A percentile compares a stretch with the other conserved stretches of the same genome.
Conservation (phyloP, 1,284 basidiomycete genomes). For the Sporisorium graminicola region DNA sequence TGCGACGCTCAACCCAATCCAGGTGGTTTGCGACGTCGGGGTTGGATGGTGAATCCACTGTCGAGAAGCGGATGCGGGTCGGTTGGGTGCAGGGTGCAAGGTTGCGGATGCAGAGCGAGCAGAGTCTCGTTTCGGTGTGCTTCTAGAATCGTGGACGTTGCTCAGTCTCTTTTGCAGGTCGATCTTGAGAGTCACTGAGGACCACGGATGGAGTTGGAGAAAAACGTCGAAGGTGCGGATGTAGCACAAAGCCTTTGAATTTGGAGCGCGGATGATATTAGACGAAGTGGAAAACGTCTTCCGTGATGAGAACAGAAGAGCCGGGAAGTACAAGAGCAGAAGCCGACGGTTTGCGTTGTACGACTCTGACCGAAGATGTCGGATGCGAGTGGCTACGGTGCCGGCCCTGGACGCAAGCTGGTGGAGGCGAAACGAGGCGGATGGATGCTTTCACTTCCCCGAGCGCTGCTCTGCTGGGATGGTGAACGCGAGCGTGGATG, state of each 20-base stretch:
- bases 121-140: background rate
- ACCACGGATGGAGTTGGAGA: background rate
- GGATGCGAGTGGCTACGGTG: background rate
- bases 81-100: background rate
- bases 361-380: background rate
- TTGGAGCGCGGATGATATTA: background rate
- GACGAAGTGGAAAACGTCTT: background rate
- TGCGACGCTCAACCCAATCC: slow-evolving; percentile 23
- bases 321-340: background rate
- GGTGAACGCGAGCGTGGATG: background rate
- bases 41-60: background rate
- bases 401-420: slow-evolving; percentile 4
- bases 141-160: background rate
- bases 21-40: slow-evolving; percentile 5
- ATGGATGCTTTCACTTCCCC: slow-evolving; percentile 1
- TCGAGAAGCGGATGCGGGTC: background rate
- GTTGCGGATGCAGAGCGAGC: slow-evolving; percentile 1
- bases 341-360: background rate
- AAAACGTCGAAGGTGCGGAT: background rate
- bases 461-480: background rate
- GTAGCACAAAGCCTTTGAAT: too few relatives aligned
- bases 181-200: background rate
- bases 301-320: background rate
- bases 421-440: background rate
- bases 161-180: background rate